Conservation (phyloP, 257 asterid genomes). For the Prunella vulgaris region DNA sequence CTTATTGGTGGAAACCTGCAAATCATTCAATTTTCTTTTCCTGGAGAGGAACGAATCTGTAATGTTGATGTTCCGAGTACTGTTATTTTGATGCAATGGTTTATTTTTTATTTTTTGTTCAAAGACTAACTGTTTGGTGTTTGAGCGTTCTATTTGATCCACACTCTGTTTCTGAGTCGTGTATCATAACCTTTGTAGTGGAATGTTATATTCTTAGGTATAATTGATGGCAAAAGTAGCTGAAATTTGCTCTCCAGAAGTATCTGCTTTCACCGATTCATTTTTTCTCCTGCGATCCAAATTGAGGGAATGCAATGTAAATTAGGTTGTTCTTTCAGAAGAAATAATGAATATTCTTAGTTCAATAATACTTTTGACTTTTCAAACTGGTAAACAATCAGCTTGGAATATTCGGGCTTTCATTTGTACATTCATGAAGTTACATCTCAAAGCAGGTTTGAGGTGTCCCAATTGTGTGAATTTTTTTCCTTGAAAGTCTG, state of each 20-base stretch:
- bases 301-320: not conserved
- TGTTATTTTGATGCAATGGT: not conserved
- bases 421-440: not conserved
- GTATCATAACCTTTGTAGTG: not conserved
- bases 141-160: not conserved
- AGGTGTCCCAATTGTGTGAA: not conserved
- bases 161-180: not conserved
- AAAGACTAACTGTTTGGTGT: not conserved
- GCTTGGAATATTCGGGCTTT: not conserved
- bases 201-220: not conserved
- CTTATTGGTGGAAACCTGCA: not conserved
- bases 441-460: not conserved
- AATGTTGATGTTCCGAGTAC: conserved; percentile 1
- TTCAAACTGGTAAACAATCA: not conserved
- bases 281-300: not conserved
- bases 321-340: not conserved
- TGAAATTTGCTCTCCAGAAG: not conserved
- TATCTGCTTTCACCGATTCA: not conserved
- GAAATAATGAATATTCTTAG: not conserved
- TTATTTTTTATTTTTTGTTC: not conserved
- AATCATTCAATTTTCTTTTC: not conserved
- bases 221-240: not conserved
- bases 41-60: not conserved
- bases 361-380: not conserved
- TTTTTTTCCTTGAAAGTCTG: not conserved